Evolutionary conservation across 805 yeast species (phyloP).

Genomic region (Metschnikowia matae): DNA sequence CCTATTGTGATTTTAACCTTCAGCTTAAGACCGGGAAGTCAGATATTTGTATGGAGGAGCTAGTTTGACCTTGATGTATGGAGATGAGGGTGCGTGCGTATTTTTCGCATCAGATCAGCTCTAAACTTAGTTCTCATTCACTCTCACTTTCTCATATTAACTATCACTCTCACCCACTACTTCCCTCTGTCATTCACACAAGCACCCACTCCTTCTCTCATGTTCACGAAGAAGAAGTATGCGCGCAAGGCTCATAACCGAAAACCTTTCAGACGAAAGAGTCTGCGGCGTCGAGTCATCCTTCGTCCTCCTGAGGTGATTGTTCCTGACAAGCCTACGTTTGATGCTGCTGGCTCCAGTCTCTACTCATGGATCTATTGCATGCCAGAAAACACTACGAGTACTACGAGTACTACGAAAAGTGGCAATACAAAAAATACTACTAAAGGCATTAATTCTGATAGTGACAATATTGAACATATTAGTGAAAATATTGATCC

Average conservation of each 20-base stretch:
- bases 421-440: too few relatives aligned
- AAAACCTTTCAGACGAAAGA: constrained; percentile 8
- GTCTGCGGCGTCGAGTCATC: constrained; percentile 1
- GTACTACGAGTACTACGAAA: too few relatives aligned
- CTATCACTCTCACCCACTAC: too few relatives aligned
- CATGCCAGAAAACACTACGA: neutral
- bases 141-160: neutral
- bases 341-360: constrained; percentile 16
- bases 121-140: neutral
- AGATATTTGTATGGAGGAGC: too few relatives aligned
- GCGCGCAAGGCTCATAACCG: constrained; percentile 8
- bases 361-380: constrained; percentile 16
- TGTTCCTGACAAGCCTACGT: constrained; percentile 7
- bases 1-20: too few relatives aligned
- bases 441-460: too few relatives aligned
- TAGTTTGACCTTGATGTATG: too few relatives aligned
- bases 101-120: neutral
- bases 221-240: constrained; percentile 15
- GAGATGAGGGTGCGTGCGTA: neutral
- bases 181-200: neutral
- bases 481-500: neutral
- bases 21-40: too few relatives aligned
- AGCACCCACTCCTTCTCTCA: neutral
- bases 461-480: too few relatives aligned
- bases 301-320: constrained; percentile 6